Base-by-base conservation (phyloP, 352 stramenopile genomes). In the Globisporangium uncinulatum region DNA sequence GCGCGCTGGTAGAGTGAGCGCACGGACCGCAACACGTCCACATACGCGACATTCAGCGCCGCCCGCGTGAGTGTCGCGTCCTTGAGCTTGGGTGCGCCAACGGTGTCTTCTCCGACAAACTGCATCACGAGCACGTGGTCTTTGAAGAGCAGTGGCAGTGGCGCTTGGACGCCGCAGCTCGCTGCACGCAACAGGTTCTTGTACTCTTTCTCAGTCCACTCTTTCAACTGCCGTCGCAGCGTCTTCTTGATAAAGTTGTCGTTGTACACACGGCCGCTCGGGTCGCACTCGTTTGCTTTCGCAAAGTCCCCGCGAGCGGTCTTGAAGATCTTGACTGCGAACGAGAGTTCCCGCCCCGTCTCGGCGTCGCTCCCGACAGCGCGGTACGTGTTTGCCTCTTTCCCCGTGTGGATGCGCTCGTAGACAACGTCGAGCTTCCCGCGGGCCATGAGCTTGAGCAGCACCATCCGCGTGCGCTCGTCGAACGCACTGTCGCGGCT, bases 271-370 rank as follows among this genome's bases (percentile, higher is more conserved):
- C 79, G 72, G 20, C 78, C 79, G 11, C 63, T 68, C 55, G 71
- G 57, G 46, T 86, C 79, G 58, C 77, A 74, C 47, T 77, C 57
- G 39, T 73, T 70, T 55, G 62, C 61, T 39, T 79, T 82, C 29
- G 61, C 60, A 50, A 77, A 83, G 45, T 87, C 80, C 4, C 59
- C 70, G 21, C 76, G 61, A 43, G 66, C 70, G 3, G 69, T 77
- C 65, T 90, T 91, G 71, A 92, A 87, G 45, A 94, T 71, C 71
- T 94, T 91, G 65, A 83, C 71, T 7, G 64, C 65, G 47, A 68
- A 65, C 2, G 59, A 58, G 48, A 63, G 56, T 13, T 73, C 67
- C 1, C 51, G 43, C 6, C 51, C 61, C 7, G 61, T 67, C 15
- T 62, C 51, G 13, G 42, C 61, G 45, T 75, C 59, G 37, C 44